These are phyloP conservation scores for Flaveria trinervia DNA, from an alignment of 129 eudicot species.

Conservation along the genomic window DNA sequence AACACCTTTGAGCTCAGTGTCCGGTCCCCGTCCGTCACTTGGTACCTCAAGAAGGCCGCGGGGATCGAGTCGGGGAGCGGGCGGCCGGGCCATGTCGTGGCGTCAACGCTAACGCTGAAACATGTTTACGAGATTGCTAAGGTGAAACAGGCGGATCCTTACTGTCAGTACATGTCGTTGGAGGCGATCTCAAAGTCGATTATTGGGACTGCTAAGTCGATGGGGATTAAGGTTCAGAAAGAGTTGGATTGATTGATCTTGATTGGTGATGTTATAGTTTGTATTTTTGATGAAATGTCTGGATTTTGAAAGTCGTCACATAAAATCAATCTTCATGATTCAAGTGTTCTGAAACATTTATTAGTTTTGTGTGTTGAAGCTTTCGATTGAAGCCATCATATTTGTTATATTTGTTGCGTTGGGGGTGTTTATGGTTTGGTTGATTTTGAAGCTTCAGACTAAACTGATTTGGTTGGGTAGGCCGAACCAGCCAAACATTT, in stretches of 20 bases:
- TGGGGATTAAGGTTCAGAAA: constrained; percentile 22
- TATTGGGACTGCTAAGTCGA: constrained; percentile 5
- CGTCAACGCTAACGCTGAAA: background rate
- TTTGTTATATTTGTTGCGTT: background rate
- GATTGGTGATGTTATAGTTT: background rate
- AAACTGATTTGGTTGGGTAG: background rate
- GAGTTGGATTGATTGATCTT: background rate
- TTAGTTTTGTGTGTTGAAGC: background rate
- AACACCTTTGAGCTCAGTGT: constrained; percentile 17
- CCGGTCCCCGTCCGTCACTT: constrained; percentile 4
- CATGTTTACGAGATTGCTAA: constrained; percentile 12
- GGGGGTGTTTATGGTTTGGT: background rate
- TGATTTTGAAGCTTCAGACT: background rate
- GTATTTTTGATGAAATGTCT: background rate
- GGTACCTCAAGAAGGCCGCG: constrained; percentile 15
- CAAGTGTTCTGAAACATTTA: background rate
- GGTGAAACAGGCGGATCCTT: constrained; percentile 18
- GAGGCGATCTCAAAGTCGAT: constrained; percentile 17
- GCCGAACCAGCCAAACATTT: too few relatives aligned
- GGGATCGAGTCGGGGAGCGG: constrained; percentile 19
- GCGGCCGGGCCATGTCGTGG: constrained; percentile 12
- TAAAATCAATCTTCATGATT: constrained; percentile 11
- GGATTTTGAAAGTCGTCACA: background rate
- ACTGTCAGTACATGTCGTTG: constrained; percentile 20
- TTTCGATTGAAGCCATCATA: background rate